These are phyloP conservation scores for Hemileccinum impolitum DNA, from an alignment of 768 basidiomycete genomes.

Conservation along the genomic window DNA sequence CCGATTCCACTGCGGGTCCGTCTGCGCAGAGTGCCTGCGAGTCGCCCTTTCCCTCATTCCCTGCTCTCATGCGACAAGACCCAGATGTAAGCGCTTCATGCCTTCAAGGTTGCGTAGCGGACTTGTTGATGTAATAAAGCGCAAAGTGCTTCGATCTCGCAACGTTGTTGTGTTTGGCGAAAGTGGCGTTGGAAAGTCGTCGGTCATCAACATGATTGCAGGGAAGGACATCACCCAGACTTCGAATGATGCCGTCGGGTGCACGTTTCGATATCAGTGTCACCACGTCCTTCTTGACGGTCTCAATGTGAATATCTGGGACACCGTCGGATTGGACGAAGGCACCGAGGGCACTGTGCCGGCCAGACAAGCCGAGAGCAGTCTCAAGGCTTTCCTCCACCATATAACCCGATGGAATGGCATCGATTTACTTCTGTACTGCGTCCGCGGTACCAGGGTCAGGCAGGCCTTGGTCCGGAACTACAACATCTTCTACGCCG, in stretches of 20 bases:
- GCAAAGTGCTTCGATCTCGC: slow-evolving; percentile 4
- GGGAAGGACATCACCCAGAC: slow-evolving; percentile 24
- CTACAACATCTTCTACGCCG: slow-evolving; percentile 29
- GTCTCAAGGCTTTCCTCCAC: slow-evolving; percentile 33
- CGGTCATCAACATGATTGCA: slow-evolving; percentile 39
- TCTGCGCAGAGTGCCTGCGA: slow-evolving; percentile 11
- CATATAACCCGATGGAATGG: slow-evolving; percentile 26
- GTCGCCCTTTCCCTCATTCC: slow-evolving; percentile 2
- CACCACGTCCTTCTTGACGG: slow-evolving; percentile 24
- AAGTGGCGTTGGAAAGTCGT: slow-evolving; percentile 39
- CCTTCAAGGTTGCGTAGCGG: not conserved
- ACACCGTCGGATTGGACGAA: slow-evolving; percentile 34
- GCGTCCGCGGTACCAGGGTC: slow-evolving; percentile 32
- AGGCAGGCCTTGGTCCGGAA: slow-evolving; percentile 26
- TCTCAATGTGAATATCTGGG: slow-evolving; percentile 25
- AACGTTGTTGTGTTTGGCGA: slow-evolving; percentile 43
- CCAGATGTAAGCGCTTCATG: slow-evolving; percentile 6
- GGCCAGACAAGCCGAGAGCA: slow-evolving; percentile 21
- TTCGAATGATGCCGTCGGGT: slow-evolving; percentile 32
- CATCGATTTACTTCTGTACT: slow-evolving; percentile 33
- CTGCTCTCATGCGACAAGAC: slow-evolving; percentile 4
- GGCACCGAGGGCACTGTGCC: slow-evolving; percentile 27
- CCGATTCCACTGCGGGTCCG: not conserved
- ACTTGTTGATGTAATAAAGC: slow-evolving; percentile 8
- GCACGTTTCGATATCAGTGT: slow-evolving; percentile 29